phyloP scores from a whole-genome alignment of 1,284 basidiomycete genomes.

The Fomitopsis pinicola region DNA sequence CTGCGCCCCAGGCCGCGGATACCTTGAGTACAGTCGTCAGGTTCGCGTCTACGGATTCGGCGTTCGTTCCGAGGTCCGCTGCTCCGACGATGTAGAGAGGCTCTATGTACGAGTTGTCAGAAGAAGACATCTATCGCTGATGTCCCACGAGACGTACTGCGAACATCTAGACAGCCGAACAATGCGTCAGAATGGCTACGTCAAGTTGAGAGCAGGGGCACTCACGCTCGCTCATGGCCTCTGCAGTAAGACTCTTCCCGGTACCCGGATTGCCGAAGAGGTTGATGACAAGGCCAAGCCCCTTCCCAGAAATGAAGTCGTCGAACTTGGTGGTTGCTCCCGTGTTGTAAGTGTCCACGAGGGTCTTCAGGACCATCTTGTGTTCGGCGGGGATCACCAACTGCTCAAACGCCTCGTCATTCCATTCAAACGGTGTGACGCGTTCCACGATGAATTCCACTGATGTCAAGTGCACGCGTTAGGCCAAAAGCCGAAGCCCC shows the following conservation, averaged over 20 bases:
- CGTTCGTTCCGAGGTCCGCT: conserved; percentile 53
- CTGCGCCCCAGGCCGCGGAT: conserved; percentile 58
- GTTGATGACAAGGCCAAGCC: conserved; percentile 56
- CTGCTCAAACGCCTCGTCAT: conserved; percentile 52
- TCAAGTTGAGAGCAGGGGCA: neutral
- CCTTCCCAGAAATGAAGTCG: conserved; percentile 61
- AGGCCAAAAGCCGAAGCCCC: neutral
- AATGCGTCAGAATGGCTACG: neutral
- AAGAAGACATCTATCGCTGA: too few relatives aligned
- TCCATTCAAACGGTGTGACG: conserved; percentile 49
- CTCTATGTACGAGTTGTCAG: conserved; percentile 11
- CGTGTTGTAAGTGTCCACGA: conserved; percentile 52
- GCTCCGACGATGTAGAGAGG: conserved; percentile 59
- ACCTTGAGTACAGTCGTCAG: conserved; percentile 34
- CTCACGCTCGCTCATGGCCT: conserved; percentile 41
- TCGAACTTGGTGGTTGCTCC: conserved; percentile 43
- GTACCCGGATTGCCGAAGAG: conserved; percentile 62
- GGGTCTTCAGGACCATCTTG: conserved; percentile 50
- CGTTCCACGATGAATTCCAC: conserved; percentile 55
- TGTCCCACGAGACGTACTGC: conserved; percentile 16
- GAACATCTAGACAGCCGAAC: conserved; percentile 17
- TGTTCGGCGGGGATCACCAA: conserved; percentile 50
- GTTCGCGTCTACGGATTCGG: conserved; percentile 28
- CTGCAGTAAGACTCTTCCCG: conserved; percentile 43
- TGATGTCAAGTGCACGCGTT: conserved; percentile 16